Evolutionary conservation across 116 monocot genomes (phyloP).

Genomic region (Thalassia testudinum): DNA sequence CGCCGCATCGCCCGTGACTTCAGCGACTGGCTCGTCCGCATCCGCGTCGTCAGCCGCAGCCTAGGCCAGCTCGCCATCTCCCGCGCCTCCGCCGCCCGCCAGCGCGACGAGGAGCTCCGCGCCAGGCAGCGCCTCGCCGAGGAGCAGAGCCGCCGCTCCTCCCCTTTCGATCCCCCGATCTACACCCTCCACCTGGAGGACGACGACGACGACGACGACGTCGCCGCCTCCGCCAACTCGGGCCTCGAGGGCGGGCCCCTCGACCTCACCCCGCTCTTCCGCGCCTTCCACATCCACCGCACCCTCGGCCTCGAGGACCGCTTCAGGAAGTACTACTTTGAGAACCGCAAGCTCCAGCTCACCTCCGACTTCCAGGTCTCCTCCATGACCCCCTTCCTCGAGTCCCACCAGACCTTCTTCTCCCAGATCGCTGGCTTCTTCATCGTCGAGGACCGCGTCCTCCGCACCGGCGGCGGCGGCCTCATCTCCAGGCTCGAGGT

Average conservation of each 20-base stretch:
- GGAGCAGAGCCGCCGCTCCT: conserved; percentile 36
- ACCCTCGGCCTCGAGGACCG: conserved; percentile 66
- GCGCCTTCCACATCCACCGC: conserved; percentile 77
- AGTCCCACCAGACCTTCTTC: conserved; percentile 97
- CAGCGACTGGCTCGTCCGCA: conserved; percentile 90
- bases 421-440: conserved; percentile 97
- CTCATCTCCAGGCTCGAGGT: conserved; percentile 58
- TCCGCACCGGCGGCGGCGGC: conserved; percentile 87
- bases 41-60: conserved; percentile 67
- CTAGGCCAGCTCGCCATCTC: conserved; percentile 91
- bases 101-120: conserved; percentile 87
- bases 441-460: conserved; percentile 84
- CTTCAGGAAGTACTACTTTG: conserved; percentile 86
- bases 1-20: conserved; percentile 58
- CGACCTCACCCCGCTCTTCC: conserved; percentile 78
- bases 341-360: conserved; percentile 97
- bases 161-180: conserved; percentile 6
- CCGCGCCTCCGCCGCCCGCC: conserved; percentile 72
- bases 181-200: conserved; percentile 44
- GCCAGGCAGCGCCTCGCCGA: conserved; percentile 61
- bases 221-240: conserved; percentile 4
- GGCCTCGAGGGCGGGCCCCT: conserved; percentile 10
- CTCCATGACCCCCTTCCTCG: conserved; percentile 81
- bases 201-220: conserved; percentile 32
- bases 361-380: conserved; percentile 96